phyloP scores from a whole-genome alignment of 108 stramenopile species.

The Skeletonema menzelii region DNA sequence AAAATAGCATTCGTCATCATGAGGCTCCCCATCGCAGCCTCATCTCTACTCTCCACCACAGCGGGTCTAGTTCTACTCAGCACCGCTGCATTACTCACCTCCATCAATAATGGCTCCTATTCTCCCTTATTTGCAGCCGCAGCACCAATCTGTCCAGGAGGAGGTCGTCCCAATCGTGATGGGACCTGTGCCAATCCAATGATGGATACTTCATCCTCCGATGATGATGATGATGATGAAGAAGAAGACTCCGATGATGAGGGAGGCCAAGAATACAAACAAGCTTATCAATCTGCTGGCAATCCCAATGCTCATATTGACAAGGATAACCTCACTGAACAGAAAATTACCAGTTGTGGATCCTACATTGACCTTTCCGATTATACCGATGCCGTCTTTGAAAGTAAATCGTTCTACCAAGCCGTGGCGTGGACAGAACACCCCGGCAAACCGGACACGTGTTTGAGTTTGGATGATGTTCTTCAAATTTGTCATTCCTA shows the following conservation, averaged over 20 bases:
- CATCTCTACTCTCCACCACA: conserved; percentile 26
- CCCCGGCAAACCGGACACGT: conserved; percentile 8
- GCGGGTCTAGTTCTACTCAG: conserved; percentile 14
- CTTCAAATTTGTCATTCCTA: conserved; percentile 48
- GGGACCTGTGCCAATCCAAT: conserved; percentile 22
- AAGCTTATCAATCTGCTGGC: background rate
- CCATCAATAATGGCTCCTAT: background rate
- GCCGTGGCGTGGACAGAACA: conserved; percentile 9
- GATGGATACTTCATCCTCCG: background rate
- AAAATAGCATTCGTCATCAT: background rate
- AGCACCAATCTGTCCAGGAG: conserved; percentile 17
- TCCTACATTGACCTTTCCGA: background rate
- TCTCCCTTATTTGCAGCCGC: background rate
- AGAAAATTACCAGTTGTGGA: background rate
- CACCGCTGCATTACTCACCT: background rate
- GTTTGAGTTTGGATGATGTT: conserved; percentile 16
- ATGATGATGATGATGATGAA: conserved; percentile 8
- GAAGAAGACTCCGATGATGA: conserved; percentile 22
- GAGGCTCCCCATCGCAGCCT: conserved; percentile 29
- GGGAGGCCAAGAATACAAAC: background rate
- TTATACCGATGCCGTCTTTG: conserved; percentile 6
- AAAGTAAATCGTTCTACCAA: conserved; percentile 6
- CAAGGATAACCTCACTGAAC: no score
- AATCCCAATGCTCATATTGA: conserved; percentile 39
- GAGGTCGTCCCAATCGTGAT: conserved; percentile 16